Evolutionary conservation across 2,329 filamentous ascomycete species (phyloP).

Genomic region (Claviceps lovelessii): DNA sequence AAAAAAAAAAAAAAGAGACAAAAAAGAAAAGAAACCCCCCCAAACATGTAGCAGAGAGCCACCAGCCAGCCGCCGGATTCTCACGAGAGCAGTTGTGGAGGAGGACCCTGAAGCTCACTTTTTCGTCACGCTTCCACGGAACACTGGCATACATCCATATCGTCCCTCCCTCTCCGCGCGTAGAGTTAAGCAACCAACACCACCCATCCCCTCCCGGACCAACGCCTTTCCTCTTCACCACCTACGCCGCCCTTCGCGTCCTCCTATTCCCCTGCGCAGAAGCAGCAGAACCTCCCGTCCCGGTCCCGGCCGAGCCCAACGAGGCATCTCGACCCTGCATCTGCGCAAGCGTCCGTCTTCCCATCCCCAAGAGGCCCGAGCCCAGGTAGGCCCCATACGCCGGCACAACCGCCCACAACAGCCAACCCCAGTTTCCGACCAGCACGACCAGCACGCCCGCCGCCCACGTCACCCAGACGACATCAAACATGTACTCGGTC

Average conservation of each 20-base stretch:
- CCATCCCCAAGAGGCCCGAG: constrained; percentile 37
- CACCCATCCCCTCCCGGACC: not conserved
- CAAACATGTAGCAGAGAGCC: not conserved
- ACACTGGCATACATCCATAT: not conserved
- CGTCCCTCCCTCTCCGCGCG: not conserved
- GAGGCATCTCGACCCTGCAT: constrained; percentile 23
- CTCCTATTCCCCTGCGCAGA: constrained; percentile 37
- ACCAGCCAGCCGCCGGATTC: not conserved
- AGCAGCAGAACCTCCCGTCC: constrained; percentile 18
- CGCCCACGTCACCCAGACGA: constrained; percentile 87
- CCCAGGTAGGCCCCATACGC: constrained; percentile 42
- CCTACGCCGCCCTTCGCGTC: constrained; percentile 38
- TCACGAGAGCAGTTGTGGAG: too few species aligned
- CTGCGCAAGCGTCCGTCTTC: constrained; percentile 37
- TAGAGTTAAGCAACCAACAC: not conserved
- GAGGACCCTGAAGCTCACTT: not conserved
- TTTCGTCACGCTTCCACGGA: not conserved
- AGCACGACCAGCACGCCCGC: constrained; percentile 57
- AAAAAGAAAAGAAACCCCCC: not conserved
- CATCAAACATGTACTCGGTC: constrained; percentile 97
- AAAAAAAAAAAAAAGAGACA: too few species aligned
- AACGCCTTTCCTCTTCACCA: not conserved
- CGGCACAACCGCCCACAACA: constrained; percentile 40
- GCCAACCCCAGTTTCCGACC: constrained; percentile 64
- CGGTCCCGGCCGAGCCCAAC: not conserved